A percentile compares a stretch with the other conserved stretches of the same genome.
Conservation (phyloP, 352 stramenopile species). For the Stramenopiles sp. region DNA sequence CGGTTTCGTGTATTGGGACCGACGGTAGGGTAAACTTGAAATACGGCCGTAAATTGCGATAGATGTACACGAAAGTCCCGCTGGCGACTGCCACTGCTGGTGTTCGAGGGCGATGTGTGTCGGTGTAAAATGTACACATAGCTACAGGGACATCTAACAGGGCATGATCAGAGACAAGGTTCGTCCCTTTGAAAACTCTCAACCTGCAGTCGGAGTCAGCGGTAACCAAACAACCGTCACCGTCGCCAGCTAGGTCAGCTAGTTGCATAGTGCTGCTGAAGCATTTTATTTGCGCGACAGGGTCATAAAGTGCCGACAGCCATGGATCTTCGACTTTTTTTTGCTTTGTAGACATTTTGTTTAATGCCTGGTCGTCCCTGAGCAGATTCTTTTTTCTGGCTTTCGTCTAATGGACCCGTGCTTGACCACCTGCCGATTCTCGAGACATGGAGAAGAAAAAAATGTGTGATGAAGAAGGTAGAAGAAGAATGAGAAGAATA, state of each 20-base stretch:
- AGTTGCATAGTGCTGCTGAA: slow-evolving; percentile 34
- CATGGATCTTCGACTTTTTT: slow-evolving; percentile 30
- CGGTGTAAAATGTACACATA: slow-evolving; percentile 47
- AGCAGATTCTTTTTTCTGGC: too few species aligned
- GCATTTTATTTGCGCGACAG: slow-evolving; percentile 57
- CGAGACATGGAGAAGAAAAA: too few species aligned
- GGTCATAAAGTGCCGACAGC: slow-evolving; percentile 64
- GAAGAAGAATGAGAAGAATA: too few species aligned
- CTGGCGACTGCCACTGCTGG: slow-evolving; percentile 57
- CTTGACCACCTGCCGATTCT: too few species aligned
- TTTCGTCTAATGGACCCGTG: too few species aligned
- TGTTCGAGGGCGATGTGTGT: slow-evolving; percentile 41
- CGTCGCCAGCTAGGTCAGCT: slow-evolving; percentile 54
- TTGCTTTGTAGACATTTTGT: too few species aligned
- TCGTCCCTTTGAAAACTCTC: slow-evolving; percentile 67
- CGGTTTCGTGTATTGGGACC: slow-evolving; percentile 44
- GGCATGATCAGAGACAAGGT: slow-evolving; percentile 46
- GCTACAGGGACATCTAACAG: slow-evolving; percentile 47
- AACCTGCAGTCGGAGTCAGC: slow-evolving; percentile 49
- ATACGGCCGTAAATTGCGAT: slow-evolving; percentile 62
- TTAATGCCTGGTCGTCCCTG: too few species aligned
- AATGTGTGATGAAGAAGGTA: too few species aligned
- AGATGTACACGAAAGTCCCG: slow-evolving; percentile 63
- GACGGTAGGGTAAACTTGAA: slow-evolving; percentile 64
- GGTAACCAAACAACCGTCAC: slow-evolving; percentile 49